Percentiles rank a stretch among this genome's conserved stretches.
phyloP scores from a whole-genome alignment of 2,329 filamentous ascomycete genomes.

The Aspergillus ibericus region DNA sequence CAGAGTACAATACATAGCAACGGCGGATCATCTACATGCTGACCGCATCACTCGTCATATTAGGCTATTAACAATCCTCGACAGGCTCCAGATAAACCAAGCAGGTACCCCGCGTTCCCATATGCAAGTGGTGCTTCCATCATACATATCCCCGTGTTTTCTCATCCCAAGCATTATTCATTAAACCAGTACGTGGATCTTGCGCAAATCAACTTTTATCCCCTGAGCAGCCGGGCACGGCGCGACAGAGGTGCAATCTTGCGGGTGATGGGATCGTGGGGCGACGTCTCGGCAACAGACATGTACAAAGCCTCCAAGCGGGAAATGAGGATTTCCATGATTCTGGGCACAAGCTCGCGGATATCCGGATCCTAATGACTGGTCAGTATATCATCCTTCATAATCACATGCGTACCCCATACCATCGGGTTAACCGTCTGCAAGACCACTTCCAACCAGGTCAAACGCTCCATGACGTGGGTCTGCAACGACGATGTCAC shows the following conservation, averaged over 20 bases:
- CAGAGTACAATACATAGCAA: no score
- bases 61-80: not conserved
- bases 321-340: constrained; percentile 60
- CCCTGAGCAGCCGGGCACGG: constrained; percentile 41
- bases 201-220: constrained; percentile 2
- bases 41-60: not conserved
- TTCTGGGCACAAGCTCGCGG: constrained; percentile 56
- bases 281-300: constrained; percentile 53
- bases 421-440: constrained; percentile 55
- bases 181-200: not conserved
- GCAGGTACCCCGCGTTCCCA: not conserved
- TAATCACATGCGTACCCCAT: constrained; percentile 27
- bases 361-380: constrained; percentile 53
- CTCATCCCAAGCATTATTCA: constrained; percentile 6
- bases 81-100: not conserved
- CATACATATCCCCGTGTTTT: not conserved
- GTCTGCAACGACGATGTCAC: constrained; percentile 58
- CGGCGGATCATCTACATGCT: not conserved
- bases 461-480: constrained; percentile 55
- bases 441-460: constrained; percentile 60
- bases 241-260: constrained; percentile 50
- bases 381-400: constrained; percentile 5
- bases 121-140: not conserved
- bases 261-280: constrained; percentile 53
- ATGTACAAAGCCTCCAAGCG: constrained; percentile 60